Conservation (phyloP, 345 rosid genomes). For the Euphorbia pulcherrima region DNA sequence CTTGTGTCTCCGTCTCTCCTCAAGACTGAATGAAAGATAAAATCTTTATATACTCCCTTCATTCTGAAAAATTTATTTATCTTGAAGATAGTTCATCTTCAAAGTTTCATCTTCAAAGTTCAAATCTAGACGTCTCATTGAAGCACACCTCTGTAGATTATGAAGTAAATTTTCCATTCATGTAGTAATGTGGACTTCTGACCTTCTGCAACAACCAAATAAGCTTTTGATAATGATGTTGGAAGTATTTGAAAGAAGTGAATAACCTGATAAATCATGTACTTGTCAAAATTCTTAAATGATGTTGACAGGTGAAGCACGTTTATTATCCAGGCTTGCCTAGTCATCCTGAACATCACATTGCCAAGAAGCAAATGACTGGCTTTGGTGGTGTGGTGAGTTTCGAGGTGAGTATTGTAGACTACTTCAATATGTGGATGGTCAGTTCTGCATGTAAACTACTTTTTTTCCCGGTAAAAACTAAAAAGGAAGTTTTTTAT, state of each 20-base stretch:
- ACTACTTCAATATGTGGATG: background rate
- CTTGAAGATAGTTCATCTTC: background rate
- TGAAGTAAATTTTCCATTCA: background rate
- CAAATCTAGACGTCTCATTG: constrained; percentile 1
- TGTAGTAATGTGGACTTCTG: background rate
- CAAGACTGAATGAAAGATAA: background rate
- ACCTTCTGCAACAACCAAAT: background rate
- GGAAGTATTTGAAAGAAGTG: background rate
- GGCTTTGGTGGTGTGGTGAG: constrained; percentile 99
- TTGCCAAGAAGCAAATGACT: constrained; percentile 92
- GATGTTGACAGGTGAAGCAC: constrained; percentile 57
- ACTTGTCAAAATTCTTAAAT: constrained; percentile 6
- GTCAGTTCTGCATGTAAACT: background rate
- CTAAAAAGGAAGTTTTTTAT: background rate
- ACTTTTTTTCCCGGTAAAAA: background rate
- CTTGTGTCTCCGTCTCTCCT: background rate
- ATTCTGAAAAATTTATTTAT: background rate
- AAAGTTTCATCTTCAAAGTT: background rate
- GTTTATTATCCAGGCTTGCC: constrained; percentile 91
- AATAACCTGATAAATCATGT: background rate
- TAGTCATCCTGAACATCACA: constrained; percentile 88
- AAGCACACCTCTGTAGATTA: background rate
- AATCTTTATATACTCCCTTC: background rate
- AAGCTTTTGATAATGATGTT: background rate
- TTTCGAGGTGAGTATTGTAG: constrained; percentile 64